A percentile compares a stretch with the other conserved stretches of the same genome.
Conservation (phyloP, 2,329 filamentous ascomycete genomes). For the Rhinocladiella mackenziei region DNA sequence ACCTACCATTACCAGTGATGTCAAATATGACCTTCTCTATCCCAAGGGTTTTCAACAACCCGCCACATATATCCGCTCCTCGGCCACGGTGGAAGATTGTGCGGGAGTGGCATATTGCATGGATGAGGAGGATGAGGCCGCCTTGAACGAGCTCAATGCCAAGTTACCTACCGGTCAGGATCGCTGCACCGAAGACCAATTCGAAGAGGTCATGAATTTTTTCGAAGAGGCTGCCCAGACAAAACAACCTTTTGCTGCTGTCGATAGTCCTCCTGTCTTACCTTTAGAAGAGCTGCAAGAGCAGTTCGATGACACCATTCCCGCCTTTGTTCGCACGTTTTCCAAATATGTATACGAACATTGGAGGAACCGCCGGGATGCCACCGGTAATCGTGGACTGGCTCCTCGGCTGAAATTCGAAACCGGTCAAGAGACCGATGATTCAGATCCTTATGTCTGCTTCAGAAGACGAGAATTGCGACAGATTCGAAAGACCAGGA, state of each 20-base stretch:
- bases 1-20: slow-evolving; percentile 57
- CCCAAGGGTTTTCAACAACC: slow-evolving; percentile 74
- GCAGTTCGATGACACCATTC: slow-evolving; percentile 58
- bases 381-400: slow-evolving; percentile 65
- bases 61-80: slow-evolving; percentile 93
- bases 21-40: slow-evolving; percentile 89
- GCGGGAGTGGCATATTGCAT: slow-evolving; percentile 90
- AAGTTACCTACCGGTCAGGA: slow-evolving; percentile 61
- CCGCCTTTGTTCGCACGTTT: slow-evolving; percentile 53
- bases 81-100: slow-evolving; percentile 95
- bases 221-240: slow-evolving; percentile 83
- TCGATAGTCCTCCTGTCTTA: slow-evolving; percentile 80
- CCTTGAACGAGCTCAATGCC: slow-evolving; percentile 77
- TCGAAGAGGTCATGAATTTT: slow-evolving; percentile 90
- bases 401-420: slow-evolving; percentile 77
- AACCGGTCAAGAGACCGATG: slow-evolving; percentile 88
- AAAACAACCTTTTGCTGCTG: slow-evolving; percentile 81
- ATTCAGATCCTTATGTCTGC: slow-evolving; percentile 95
- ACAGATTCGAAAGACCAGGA: slow-evolving; percentile 89
- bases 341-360: slow-evolving; percentile 82
- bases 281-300: slow-evolving; percentile 71
- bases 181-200: slow-evolving; percentile 76
- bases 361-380: slow-evolving; percentile 71
- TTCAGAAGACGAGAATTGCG: slow-evolving; percentile 93
- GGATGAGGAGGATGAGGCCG: slow-evolving; percentile 83